A percentile compares a stretch with the other conserved stretches of the same genome.
Conservation (phyloP, 371 early-diverging fungal species). For the Apophysomyces elegans region DNA sequence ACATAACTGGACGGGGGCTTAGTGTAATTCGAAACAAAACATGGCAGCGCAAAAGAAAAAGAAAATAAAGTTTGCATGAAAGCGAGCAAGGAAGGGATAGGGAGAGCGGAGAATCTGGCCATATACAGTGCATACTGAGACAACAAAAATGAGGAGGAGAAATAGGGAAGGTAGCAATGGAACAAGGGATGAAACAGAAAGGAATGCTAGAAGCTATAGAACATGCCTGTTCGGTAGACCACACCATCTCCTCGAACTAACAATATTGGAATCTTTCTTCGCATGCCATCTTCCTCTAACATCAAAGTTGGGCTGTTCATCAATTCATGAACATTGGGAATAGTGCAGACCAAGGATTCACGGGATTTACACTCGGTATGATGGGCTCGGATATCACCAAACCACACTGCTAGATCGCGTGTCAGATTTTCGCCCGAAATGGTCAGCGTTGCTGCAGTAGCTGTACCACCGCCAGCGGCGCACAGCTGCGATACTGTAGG, state of each 20-base stretch:
- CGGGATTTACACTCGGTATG: slow-evolving; percentile 57
- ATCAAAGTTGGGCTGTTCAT: slow-evolving; percentile 28
- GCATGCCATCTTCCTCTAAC: slow-evolving; percentile 30
- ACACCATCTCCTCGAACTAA: slow-evolving; percentile 70
- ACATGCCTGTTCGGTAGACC: slow-evolving; percentile 64
- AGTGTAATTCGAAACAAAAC: background rate
- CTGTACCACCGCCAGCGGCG: slow-evolving; percentile 2
- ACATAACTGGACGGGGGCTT: slow-evolving; percentile 6
- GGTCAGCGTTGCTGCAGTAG: slow-evolving; percentile 26
- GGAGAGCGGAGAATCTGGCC: background rate
- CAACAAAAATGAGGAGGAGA: background rate
- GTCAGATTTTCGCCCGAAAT: slow-evolving; percentile 69
- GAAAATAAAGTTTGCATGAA: slow-evolving; percentile 1
- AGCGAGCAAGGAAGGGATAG: background rate
- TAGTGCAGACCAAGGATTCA: slow-evolving; percentile 48
- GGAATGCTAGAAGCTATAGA: slow-evolving; percentile 35
- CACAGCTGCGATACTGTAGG: slow-evolving; percentile 26
- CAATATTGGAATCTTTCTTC: slow-evolving; percentile 56
- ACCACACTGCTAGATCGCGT: slow-evolving; percentile 71
- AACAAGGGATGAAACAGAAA: slow-evolving; percentile 25
- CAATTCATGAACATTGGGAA: slow-evolving; percentile 42
- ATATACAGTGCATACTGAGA: slow-evolving; percentile 1
- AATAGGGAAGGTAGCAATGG: slow-evolving; percentile 6
- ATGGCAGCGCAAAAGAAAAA: slow-evolving; percentile 1
- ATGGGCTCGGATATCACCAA: slow-evolving; percentile 64